These are phyloP conservation scores for Basipetospora chlamydospora DNA, from an alignment of 2,329 filamentous ascomycete species.

Conservation along the genomic window DNA sequence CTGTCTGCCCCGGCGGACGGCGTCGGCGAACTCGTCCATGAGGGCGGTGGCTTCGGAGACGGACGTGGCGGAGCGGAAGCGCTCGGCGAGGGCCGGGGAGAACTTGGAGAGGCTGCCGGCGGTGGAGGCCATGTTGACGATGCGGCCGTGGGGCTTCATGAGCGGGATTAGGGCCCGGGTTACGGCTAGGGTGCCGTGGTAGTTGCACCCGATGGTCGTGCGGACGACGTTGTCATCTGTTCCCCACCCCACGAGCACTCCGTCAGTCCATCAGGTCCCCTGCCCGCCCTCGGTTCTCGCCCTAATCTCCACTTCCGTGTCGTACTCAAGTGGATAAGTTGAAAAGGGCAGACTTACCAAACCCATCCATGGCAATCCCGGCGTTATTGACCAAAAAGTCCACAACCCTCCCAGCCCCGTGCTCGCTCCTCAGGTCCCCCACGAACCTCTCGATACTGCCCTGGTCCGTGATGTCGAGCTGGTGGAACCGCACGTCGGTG, in stretches of 20 bases:
- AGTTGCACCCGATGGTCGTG: constrained; percentile 33
- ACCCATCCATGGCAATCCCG: constrained; percentile 29
- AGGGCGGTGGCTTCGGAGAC: constrained; percentile 28
- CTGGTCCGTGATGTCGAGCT: constrained; percentile 30
- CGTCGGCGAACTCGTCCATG: constrained; percentile 32
- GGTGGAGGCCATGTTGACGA: constrained; percentile 34
- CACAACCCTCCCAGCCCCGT: constrained; percentile 33
- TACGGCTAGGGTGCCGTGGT: constrained; percentile 33
- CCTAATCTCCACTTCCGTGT: not conserved
- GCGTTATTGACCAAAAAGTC: constrained; percentile 41
- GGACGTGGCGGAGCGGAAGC: constrained; percentile 24
- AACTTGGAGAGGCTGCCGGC: constrained; percentile 30
- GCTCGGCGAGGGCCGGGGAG: constrained; percentile 22
- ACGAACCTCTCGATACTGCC: constrained; percentile 28
- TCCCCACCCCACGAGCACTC: no score
- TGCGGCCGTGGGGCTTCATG: constrained; percentile 26
- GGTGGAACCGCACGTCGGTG: constrained; percentile 29
- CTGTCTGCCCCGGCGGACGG: constrained; percentile 28
- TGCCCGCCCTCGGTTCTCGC: not conserved
- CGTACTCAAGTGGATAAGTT: not conserved
- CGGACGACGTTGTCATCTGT: constrained; percentile 29
- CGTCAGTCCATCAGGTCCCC: no score
- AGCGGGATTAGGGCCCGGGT: constrained; percentile 29
- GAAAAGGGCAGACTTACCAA: constrained; percentile 15
- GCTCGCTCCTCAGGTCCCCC: constrained; percentile 23